phyloP scores from a whole-genome alignment of 495 filamentous ascomycete genomes.

The Neurospora sp. region DNA sequence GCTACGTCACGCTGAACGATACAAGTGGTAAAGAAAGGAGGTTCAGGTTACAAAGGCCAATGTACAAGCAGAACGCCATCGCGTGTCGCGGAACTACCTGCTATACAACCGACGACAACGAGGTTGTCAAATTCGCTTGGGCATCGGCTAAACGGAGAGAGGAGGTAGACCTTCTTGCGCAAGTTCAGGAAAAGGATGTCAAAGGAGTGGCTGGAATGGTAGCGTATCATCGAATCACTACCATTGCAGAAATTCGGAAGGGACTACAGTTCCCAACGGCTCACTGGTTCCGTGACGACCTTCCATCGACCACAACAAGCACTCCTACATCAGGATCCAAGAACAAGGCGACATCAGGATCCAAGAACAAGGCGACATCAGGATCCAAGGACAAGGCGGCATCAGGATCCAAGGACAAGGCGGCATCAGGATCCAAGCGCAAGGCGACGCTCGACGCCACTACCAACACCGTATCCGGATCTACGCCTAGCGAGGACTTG shows the following conservation, averaged over 20 bases:
- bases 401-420: too few relatives aligned
- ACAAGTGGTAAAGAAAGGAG: background rate
- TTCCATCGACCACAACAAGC: background rate
- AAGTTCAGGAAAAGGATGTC: rapidly evolving
- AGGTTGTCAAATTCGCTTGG: too few relatives aligned
- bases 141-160: too few relatives aligned
- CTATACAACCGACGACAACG: too few relatives aligned
- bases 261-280: background rate
- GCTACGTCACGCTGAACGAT: background rate
- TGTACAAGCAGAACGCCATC: background rate
- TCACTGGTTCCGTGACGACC: background rate
- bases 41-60: background rate
- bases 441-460: too few relatives aligned
- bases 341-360: too few relatives aligned
- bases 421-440: too few relatives aligned
- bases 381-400: too few relatives aligned
- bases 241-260: background rate
- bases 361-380: too few relatives aligned
- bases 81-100: background rate
- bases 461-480: too few relatives aligned
- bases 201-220: background rate
- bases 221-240: background rate
- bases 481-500: background rate
- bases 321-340: background rate
- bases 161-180: too few relatives aligned